phyloP scores from a whole-genome alignment of 176 grass and related monocot species.

The Aegilops sharonensis region DNA sequence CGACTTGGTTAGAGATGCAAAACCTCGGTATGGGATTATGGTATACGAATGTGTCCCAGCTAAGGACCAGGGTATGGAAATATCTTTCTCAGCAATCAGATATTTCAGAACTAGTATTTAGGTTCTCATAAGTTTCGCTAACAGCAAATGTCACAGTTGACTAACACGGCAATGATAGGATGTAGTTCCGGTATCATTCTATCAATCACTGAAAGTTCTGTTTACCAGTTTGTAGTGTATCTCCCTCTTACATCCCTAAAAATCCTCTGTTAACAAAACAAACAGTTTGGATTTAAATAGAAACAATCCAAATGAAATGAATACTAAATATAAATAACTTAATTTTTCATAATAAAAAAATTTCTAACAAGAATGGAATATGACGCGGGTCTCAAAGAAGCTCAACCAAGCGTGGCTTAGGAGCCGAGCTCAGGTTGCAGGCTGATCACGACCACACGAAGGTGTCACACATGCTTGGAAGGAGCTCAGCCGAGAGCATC shows the following conservation, averaged over 20 bases:
- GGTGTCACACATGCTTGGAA: background rate
- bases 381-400: background rate
- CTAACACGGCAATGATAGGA: background rate
- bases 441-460: background rate
- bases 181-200: background rate
- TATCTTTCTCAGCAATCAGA: slow-evolving; percentile 25
- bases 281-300: background rate
- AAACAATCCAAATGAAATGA: background rate
- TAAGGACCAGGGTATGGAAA: slow-evolving; percentile 70
- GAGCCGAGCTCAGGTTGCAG: background rate
- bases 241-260: background rate
- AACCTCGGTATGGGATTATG: slow-evolving; percentile 82
- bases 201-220: background rate
- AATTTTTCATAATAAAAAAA: background rate
- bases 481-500: background rate
- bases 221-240: background rate
- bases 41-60: slow-evolving; percentile 76
- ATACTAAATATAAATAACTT: slow-evolving; percentile 20
- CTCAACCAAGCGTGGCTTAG: background rate
- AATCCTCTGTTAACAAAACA: background rate
- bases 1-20: slow-evolving; percentile 82
- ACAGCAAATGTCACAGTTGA: background rate
- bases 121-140: slow-evolving; percentile 13
- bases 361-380: background rate
- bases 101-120: slow-evolving; percentile 19